Percentiles rank a stretch among this genome's conserved stretches.
phyloP scores from a whole-genome alignment of 805 yeast genomes.

The Nakazawaea holstii region DNA sequence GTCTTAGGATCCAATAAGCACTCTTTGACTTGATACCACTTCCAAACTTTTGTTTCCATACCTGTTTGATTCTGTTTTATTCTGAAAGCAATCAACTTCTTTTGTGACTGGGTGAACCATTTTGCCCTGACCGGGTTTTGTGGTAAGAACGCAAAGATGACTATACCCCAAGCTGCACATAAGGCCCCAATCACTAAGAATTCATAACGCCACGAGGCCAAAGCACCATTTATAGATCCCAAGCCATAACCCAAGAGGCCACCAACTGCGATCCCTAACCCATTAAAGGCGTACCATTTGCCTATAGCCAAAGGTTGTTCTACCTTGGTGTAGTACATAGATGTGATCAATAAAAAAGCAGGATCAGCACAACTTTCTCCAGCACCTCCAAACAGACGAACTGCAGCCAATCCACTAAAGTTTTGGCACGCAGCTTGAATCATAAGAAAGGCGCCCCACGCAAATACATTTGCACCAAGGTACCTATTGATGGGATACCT shows the following conservation, averaged over 20 bases:
- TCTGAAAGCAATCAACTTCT: conserved; percentile 20
- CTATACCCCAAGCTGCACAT: conserved; percentile 9
- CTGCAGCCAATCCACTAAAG: conserved; percentile 33
- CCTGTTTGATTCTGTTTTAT: conserved; percentile 25
- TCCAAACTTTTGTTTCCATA: conserved; percentile 23
- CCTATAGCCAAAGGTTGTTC: conserved; percentile 52
- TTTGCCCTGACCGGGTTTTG: conserved; percentile 20
- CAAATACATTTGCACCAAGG: conserved; percentile 24
- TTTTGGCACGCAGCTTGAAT: conserved; percentile 36
- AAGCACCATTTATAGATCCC: conserved; percentile 7
- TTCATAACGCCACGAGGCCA: conserved; percentile 11
- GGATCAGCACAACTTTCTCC: conserved; percentile 5
- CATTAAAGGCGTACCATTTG: conserved; percentile 54
- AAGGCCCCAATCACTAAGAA: conserved; percentile 9
- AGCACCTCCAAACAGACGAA: conserved; percentile 24
- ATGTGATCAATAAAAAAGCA: conserved; percentile 30
- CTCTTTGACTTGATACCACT: conserved; percentile 21
- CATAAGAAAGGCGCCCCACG: conserved; percentile 37
- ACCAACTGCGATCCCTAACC: conserved; percentile 9
- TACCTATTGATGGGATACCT: conserved; percentile 16
- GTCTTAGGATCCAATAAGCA: conserved; percentile 20
- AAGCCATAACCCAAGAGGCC: conserved; percentile 9
- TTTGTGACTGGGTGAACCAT: conserved; percentile 17
- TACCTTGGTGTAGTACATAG: conserved; percentile 55
- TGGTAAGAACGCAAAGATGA: conserved; percentile 19